phyloP scores from a whole-genome alignment of 371 early-diverging fungal species.

The Mucor saturninus region DNA sequence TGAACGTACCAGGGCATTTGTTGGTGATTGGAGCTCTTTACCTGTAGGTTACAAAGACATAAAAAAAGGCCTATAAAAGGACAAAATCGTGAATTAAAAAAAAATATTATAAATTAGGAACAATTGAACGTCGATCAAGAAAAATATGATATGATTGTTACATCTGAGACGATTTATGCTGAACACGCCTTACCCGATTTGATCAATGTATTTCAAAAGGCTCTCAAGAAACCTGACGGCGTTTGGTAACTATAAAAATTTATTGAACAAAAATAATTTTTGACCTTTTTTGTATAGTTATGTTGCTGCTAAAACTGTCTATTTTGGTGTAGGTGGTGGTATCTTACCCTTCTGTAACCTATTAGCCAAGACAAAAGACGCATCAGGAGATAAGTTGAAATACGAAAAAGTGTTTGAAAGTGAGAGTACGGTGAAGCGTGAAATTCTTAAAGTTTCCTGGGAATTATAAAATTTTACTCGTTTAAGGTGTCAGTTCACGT shows the following conservation, averaged over 20 bases:
- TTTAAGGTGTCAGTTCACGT: constrained; percentile 15
- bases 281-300: constrained; percentile 48
- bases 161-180: constrained; percentile 94
- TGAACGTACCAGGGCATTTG: constrained; percentile 60
- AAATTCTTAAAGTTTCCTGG: constrained; percentile 78
- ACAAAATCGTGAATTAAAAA: neutral
- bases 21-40: constrained; percentile 76
- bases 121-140: constrained; percentile 43
- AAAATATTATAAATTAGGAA: constrained; percentile 16
- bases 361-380: constrained; percentile 44
- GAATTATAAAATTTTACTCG: constrained; percentile 23
- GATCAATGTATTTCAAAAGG: constrained; percentile 65
- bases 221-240: constrained; percentile 67
- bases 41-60: constrained; percentile 30
- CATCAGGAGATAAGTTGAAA: constrained; percentile 59
- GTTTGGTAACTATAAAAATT: constrained; percentile 62
- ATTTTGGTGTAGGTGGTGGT: constrained; percentile 91
- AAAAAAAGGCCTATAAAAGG: neutral
- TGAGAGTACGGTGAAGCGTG: constrained; percentile 75
- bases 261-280: neutral
- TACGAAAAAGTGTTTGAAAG: constrained; percentile 66
- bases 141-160: constrained; percentile 84
- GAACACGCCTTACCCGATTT: constrained; percentile 66
- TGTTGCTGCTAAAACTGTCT: constrained; percentile 91
- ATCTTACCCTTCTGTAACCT: constrained; percentile 72